Conservation (phyloP, 257 asterid species). For the Avicennia marina region DNA sequence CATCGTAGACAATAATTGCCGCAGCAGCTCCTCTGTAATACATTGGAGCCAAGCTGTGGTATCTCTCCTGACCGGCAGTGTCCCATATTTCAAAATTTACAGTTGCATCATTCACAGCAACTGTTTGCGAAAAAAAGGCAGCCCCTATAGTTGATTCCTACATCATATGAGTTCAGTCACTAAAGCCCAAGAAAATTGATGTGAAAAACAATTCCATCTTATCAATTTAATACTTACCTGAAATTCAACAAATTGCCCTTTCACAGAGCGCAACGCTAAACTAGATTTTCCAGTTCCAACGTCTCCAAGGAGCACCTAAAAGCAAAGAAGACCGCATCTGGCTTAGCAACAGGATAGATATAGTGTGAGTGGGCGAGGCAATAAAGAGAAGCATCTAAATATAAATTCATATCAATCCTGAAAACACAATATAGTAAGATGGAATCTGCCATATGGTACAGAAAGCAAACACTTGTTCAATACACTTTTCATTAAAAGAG, state of each 20-base stretch:
- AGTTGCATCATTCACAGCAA: slow-evolving; percentile 76
- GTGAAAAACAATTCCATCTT: background rate
- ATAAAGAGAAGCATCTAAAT: background rate
- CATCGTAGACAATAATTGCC: slow-evolving; percentile 73
- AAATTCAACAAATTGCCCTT: slow-evolving; percentile 80
- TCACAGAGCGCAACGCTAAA: slow-evolving; percentile 75
- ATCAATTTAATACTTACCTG: slow-evolving; percentile 45
- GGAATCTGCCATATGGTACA: background rate
- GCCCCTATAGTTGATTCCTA: slow-evolving; percentile 94
- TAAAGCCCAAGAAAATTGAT: background rate
- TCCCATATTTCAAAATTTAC: slow-evolving; percentile 93
- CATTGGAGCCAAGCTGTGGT: slow-evolving; percentile 94
- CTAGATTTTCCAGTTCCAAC: slow-evolving; percentile 94
- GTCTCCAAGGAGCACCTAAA: slow-evolving; percentile 83
- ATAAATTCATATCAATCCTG: background rate
- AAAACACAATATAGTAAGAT: slow-evolving; percentile 4
- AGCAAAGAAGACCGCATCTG: background rate
- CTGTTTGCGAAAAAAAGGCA: slow-evolving; percentile 81
- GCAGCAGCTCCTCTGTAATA: slow-evolving; percentile 94
- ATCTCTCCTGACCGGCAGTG: slow-evolving; percentile 95
- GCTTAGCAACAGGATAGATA: slow-evolving; percentile 9
- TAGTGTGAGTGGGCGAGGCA: background rate
- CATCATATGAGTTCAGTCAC: slow-evolving; percentile 16
- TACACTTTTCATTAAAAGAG: background rate
- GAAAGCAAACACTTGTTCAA: background rate